A percentile compares a stretch with the other conserved stretches of the same genome.
Conservation (phyloP, 1,139 yeast genomes). For the Petasospora fabianii region DNA sequence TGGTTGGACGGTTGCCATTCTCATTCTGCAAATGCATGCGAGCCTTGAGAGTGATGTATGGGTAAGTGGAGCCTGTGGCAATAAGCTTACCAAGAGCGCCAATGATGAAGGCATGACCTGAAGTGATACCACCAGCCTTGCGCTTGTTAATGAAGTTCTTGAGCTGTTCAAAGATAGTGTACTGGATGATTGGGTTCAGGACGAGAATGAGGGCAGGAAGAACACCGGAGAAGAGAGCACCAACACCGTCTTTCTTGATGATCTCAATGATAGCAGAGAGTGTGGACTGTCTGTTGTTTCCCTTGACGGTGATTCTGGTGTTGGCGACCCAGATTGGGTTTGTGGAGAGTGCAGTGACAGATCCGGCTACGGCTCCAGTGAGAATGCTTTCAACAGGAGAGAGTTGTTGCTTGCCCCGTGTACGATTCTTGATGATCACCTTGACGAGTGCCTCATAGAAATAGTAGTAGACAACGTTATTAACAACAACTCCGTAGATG, state of each 20-base stretch:
- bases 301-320: slow-evolving; percentile 71
- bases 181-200: slow-evolving; percentile 85
- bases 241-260: slow-evolving; percentile 64
- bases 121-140: slow-evolving; percentile 39
- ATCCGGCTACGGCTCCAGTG: slow-evolving; percentile 86
- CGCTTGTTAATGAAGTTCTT: slow-evolving; percentile 60
- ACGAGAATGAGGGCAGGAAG: slow-evolving; percentile 81
- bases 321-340: slow-evolving; percentile 97
- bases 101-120: slow-evolving; percentile 62
- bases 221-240: slow-evolving; percentile 76
- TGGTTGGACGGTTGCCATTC: slow-evolving; percentile 17
- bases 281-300: slow-evolving; percentile 37
- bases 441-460: slow-evolving; percentile 74
- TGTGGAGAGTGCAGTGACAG: slow-evolving; percentile 79
- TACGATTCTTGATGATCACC: slow-evolving; percentile 41
- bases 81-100: slow-evolving; percentile 89
- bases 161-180: slow-evolving; percentile 85
- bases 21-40: slow-evolving; percentile 65
- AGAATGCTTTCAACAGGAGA: slow-evolving; percentile 68
- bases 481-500: slow-evolving; percentile 76
- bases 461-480: slow-evolving; percentile 87
- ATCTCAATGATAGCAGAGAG: slow-evolving; percentile 57
- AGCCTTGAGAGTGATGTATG: slow-evolving; percentile 84
- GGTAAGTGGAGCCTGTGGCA: slow-evolving; percentile 86
- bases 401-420: slow-evolving; percentile 28